phyloP scores from a whole-genome alignment of 257 asterid species.

The Voacanga thouarsii region DNA sequence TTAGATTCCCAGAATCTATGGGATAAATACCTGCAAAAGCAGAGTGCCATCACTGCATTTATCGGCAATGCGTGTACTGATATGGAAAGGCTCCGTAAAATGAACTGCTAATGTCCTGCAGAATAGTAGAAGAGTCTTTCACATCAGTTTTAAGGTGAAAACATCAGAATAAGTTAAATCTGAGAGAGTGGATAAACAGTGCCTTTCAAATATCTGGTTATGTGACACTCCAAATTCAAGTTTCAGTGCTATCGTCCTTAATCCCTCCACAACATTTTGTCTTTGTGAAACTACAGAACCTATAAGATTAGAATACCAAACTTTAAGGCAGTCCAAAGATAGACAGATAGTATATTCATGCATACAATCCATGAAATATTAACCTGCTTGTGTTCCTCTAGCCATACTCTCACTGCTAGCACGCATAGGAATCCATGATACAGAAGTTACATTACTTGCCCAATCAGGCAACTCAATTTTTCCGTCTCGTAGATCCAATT shows the following conservation, averaged over 20 bases:
- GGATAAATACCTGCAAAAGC: slow-evolving; percentile 81
- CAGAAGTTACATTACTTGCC: slow-evolving; percentile 79
- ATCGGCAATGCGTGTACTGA: slow-evolving; percentile 81
- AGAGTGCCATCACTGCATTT: slow-evolving; percentile 88
- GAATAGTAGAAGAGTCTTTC: slow-evolving; percentile 25
- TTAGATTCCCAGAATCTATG: neutral
- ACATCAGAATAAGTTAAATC: slow-evolving; percentile 19
- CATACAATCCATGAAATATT: slow-evolving; percentile 10
- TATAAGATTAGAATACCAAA: slow-evolving; percentile 28
- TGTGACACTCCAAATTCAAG: slow-evolving; percentile 94
- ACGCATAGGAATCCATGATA: slow-evolving; percentile 79
- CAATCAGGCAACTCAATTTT: slow-evolving; percentile 77
- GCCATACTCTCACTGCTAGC: slow-evolving; percentile 75
- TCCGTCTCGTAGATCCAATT: slow-evolving; percentile 60
- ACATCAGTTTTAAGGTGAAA: slow-evolving; percentile 22
- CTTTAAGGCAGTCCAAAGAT: slow-evolving; percentile 12
- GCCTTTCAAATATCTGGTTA: slow-evolving; percentile 91
- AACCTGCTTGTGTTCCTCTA: slow-evolving; percentile 88
- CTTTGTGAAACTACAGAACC: slow-evolving; percentile 65
- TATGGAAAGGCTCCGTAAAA: slow-evolving; percentile 91
- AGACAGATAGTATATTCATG: neutral
- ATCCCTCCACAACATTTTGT: slow-evolving; percentile 85
- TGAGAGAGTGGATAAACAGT: slow-evolving; percentile 20
- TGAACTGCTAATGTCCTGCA: slow-evolving; percentile 94
- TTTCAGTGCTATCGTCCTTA: slow-evolving; percentile 92